Evolutionary conservation across 495 filamentous ascomycete genomes (phyloP), one percentile per base, ranked within the genome.

Genomic region (Hypoxylon crocopeplum): DNA sequence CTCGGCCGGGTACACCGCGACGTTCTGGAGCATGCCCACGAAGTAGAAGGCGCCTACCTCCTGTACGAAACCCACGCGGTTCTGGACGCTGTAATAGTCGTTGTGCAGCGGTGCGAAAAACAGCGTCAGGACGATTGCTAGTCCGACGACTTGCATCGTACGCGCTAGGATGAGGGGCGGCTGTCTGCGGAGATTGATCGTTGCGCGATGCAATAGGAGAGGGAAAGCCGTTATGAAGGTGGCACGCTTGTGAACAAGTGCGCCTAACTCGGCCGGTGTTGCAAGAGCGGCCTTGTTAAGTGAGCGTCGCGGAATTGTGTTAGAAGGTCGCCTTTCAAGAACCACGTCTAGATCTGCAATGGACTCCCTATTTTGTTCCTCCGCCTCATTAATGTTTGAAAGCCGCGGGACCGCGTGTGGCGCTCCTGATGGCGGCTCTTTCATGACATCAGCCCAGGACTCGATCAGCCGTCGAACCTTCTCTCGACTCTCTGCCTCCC

Each of bases 11-110:
- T 90, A 92, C 41, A 89, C 77, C 6, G 86, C 84, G 13, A 91
- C 83, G 60, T 91, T 91, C 63, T 92, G 86, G 5, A 91, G 77
- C 88, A 92, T 90, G 5, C 86, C 87, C 3, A 91, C 83, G 56
- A 89, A 90, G 63, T 90, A 88, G n/a, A 89, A 73, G 0, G 87
- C 82, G 1, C 82, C 75, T 52, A 91, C 74, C 62, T 91, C 84
- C 61, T 90, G 86, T 2, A 89, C 70, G 58, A 89, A 88, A 3
- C 88, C 87, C 33, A 91, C 73, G 0, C 87, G 79, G n/a, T 84
- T 87, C 58, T 90, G 88, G 0, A 92, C 77, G 33, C 81, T 80
- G 37, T 78, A 81, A 67, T 87, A 89, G 66, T 89, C 79, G 57
- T 84, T 78, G 52, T 85, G 81, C 5, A 91, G 67, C 1, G 88